Evolutionary conservation across 495 filamentous ascomycete genomes (phyloP), one percentile per base, ranked within the genome.

Genomic region (Geoglossum glabrum): DNA sequence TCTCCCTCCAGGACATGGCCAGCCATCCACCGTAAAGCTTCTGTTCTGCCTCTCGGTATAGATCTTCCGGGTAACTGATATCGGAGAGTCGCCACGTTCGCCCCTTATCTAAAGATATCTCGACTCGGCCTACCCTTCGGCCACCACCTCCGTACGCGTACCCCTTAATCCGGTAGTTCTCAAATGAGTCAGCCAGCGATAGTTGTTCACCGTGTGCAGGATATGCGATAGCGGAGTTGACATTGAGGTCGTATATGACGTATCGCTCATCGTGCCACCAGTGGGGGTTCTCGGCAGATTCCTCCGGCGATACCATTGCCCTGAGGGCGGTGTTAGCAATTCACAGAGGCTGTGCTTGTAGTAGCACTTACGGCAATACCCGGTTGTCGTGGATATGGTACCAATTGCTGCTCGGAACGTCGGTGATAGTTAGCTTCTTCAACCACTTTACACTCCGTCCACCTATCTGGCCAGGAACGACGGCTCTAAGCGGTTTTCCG

Each of bases 371-470:
- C 57, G 90, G 90, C 50, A 97, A 69, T 9, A 96, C 90, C 49
- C 90, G 73, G 62, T 97, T 97, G 64, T 97, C 90, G 64, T 93
- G 87, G 57, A 93, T 87, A 67, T 97, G 90, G 62, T 96, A 97
- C 89, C 90, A 95, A 62, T 94, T 95, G 54, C 90, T 84, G 64
- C 87, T 94, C 0, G 90, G 90, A 3, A 69, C 68, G 6, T 79
- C 76, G 0, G 88, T 92, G 51, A 96, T 64, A 31, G 90, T 84
- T 54, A 97, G 76, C 45, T 75, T 82, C 72, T 85, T 94, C 60
- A 97, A 64, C 90, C 90, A 97, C 68, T 97, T 97, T 28, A 97
- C 90, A 68, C 88, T 95, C 51, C 90, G 75, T 6, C 90, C 90
- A 45, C 90, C 90, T 60, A 97, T 96, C 69, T 95, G 89, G 3